These are phyloP conservation scores for Conticribra guillardii DNA, from an alignment of 108 stramenopile species.

Conservation along the genomic window DNA sequence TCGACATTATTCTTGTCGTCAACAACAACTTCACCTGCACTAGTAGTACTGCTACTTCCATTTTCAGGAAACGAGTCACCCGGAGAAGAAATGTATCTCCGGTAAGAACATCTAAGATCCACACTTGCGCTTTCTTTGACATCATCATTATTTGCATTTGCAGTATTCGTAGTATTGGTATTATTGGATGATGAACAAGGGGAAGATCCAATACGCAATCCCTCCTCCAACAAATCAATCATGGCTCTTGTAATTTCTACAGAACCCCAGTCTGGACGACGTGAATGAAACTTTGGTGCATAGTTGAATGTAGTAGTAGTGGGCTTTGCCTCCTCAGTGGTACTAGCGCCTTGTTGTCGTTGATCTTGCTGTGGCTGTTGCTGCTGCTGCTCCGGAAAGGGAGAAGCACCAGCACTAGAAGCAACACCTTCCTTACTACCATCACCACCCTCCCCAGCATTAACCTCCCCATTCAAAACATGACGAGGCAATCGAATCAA, in stretches of 20 bases:
- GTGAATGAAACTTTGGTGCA: constrained; percentile 61
- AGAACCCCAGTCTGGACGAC: constrained; percentile 88
- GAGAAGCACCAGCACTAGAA: background rate
- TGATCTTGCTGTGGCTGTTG: background rate
- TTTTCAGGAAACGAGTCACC: constrained; percentile 21
- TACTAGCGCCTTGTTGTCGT: too few relatives aligned
- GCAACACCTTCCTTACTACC: background rate
- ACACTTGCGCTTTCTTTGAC: constrained; percentile 1
- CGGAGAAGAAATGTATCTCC: constrained; percentile 41
- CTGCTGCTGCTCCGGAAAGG: background rate
- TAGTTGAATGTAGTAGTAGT: constrained; percentile 58
- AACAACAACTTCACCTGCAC: constrained; percentile 16
- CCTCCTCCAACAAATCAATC: constrained; percentile 82
- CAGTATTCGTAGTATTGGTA: constrained; percentile 25
- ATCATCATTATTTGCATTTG: constrained; percentile 50
- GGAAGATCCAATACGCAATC: constrained; percentile 59
- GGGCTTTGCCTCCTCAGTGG: constrained; percentile 12
- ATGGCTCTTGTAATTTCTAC: constrained; percentile 91
- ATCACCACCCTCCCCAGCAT: constrained; percentile 23
- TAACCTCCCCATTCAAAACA: constrained; percentile 36
- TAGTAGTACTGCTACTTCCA: constrained; percentile 14
- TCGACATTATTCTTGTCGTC: constrained; percentile 3
- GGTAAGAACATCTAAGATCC: constrained; percentile 6
- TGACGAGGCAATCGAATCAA: constrained; percentile 53
- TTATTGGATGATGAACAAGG: constrained; percentile 3